Evolutionary conservation across 768 basidiomycete species (phyloP).

Genomic region (Floccularia luteovirens): DNA sequence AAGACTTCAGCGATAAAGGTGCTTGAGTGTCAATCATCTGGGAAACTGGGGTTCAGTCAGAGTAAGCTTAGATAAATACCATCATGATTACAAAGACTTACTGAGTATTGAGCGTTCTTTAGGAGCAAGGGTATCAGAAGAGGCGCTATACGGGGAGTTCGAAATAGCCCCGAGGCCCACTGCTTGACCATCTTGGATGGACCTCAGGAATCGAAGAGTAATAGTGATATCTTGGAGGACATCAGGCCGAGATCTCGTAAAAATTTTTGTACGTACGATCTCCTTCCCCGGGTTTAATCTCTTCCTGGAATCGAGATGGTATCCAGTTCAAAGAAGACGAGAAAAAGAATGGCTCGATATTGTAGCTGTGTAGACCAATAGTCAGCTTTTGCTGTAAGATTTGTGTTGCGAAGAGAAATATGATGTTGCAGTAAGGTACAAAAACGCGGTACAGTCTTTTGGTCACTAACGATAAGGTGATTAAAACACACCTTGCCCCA

Average conservation of each 20-base stretch:
- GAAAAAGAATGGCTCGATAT: slow-evolving; percentile 62
- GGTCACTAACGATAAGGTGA: too few relatives aligned
- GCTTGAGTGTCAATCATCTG: slow-evolving; percentile 23
- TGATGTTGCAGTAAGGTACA: too few relatives aligned
- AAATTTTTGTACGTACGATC: slow-evolving; percentile 39
- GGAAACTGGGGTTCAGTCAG: slow-evolving; percentile 10
- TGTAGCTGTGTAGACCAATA: slow-evolving; percentile 25
- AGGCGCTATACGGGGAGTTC: slow-evolving; percentile 9
- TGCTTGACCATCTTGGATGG: slow-evolving; percentile 19
- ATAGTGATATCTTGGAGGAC: slow-evolving; percentile 44
- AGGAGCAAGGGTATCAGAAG: slow-evolving; percentile 8
- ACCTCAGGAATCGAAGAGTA: slow-evolving; percentile 45
- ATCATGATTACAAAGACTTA: slow-evolving; percentile 3
- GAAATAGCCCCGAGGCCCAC: slow-evolving; percentile 8
- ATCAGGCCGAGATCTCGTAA: background rate
- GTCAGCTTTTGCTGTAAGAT: background rate
- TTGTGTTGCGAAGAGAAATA: slow-evolving; percentile 41
- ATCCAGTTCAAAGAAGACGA: slow-evolving; percentile 64
- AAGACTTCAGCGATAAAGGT: slow-evolving; percentile 15
- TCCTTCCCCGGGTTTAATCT: slow-evolving; percentile 23
- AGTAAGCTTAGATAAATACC: background rate
- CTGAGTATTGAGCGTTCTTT: background rate
- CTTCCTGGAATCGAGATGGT: slow-evolving; percentile 57
- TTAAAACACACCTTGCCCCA: slow-evolving; percentile 45
- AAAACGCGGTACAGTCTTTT: too few relatives aligned